phyloP scores from a whole-genome alignment of 805 yeast species.

The Metschnikowia peoriensis region DNA sequence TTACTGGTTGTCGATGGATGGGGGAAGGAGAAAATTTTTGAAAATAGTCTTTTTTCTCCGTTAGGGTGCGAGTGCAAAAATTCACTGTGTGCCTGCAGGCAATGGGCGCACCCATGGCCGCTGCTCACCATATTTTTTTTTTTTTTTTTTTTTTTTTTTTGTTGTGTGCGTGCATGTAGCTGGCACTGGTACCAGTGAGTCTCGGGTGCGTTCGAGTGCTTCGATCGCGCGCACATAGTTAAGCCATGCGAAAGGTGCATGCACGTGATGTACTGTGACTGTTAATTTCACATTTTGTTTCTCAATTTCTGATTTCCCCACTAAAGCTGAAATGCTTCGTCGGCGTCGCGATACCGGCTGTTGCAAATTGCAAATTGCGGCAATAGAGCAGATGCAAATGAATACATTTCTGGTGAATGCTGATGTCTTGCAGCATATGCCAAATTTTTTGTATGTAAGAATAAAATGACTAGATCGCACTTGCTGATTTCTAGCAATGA shows the following conservation, averaged over 20 bases:
- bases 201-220: not conserved
- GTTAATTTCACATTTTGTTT: too few relatives aligned
- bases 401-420: too few relatives aligned
- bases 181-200: not conserved
- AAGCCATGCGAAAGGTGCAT: not conserved
- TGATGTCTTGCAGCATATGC: too few relatives aligned
- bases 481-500: too few relatives aligned
- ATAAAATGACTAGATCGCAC: too few relatives aligned
- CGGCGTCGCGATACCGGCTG: too few relatives aligned
- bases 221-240: not conserved
- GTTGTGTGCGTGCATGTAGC: not conserved
- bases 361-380: too few relatives aligned
- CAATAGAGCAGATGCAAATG: too few relatives aligned
- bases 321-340: too few relatives aligned
- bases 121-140: not conserved
- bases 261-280: not conserved
- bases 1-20: constrained; percentile 19
- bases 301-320: too few relatives aligned
- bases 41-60: constrained; percentile 10
- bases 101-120: constrained; percentile 4
- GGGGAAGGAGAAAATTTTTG: constrained; percentile 15
- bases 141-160: not conserved
- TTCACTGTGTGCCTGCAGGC: constrained; percentile 13
- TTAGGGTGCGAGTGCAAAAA: constrained; percentile 15
- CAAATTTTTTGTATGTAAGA: too few relatives aligned